These are phyloP conservation scores for Colletotrichum shisoi DNA, from an alignment of 2,329 filamentous ascomycete genomes.

Conservation along the genomic window DNA sequence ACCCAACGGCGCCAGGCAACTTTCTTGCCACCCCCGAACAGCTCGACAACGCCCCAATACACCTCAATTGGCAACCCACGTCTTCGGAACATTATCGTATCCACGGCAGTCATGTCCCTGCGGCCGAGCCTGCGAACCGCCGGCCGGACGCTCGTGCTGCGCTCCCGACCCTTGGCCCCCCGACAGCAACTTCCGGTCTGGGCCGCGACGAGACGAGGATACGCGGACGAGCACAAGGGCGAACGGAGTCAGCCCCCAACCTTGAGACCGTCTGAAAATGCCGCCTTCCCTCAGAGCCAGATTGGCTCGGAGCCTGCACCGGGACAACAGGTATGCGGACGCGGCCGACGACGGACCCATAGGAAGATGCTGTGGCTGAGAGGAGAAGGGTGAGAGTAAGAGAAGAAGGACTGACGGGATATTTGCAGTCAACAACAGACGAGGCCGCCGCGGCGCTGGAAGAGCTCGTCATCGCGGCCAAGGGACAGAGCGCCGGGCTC, in stretches of 20 bases:
- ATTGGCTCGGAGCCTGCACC: slow-evolving; percentile 8
- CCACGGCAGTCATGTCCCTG: slow-evolving; percentile 58
- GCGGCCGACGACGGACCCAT: background rate
- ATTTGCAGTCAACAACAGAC: slow-evolving; percentile 20
- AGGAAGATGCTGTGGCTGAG: slow-evolving; percentile 10
- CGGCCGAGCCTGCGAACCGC: slow-evolving; percentile 59
- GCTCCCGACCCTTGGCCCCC: slow-evolving; percentile 47
- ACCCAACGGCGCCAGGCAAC: slow-evolving; percentile 6
- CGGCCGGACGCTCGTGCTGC: slow-evolving; percentile 53
- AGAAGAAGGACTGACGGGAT: slow-evolving; percentile 14
- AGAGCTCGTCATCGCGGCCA: slow-evolving; percentile 28
- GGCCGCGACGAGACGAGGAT: slow-evolving; percentile 42
- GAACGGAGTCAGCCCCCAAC: slow-evolving; percentile 11
- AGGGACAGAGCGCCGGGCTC: slow-evolving; percentile 18
- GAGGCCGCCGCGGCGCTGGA: slow-evolving; percentile 32
- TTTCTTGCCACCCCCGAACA: background rate
- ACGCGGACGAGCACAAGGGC: slow-evolving; percentile 42
- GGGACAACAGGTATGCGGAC: slow-evolving; percentile 24
- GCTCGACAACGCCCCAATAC: background rate
- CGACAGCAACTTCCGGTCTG: slow-evolving; percentile 43
- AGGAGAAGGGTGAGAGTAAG: background rate
- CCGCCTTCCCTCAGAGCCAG: background rate
- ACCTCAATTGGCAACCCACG: slow-evolving; percentile 2
- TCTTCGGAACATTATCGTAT: background rate
- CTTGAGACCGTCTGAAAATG: slow-evolving; percentile 17